A percentile compares a stretch with the other conserved stretches of the same genome.
These are phyloP conservation scores for Chaetoceros tenuissimus DNA, from an alignment of 108 stramenopile genomes.

Conservation along the genomic window DNA sequence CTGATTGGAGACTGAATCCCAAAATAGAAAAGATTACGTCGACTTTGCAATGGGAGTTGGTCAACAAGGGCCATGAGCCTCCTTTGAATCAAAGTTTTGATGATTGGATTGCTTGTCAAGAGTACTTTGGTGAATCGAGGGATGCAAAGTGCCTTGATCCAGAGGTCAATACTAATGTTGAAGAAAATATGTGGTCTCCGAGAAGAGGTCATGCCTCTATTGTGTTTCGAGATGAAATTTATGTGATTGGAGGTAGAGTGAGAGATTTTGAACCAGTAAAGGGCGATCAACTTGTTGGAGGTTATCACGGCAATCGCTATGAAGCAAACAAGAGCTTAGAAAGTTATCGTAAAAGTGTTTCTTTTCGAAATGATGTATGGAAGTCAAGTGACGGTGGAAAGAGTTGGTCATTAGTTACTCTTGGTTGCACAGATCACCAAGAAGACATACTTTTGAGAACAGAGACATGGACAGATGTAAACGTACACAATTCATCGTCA, in stretches of 20 bases:
- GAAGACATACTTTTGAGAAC: constrained; percentile 33
- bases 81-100: constrained; percentile 47
- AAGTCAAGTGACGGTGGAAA: constrained; percentile 42
- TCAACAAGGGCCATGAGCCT: constrained; percentile 24
- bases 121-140: constrained; percentile 24
- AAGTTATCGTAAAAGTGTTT: constrained; percentile 33
- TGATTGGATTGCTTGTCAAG: constrained; percentile 70
- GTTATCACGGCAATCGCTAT: constrained; percentile 29
- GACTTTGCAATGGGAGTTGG: constrained; percentile 26
- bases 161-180: constrained; percentile 17
- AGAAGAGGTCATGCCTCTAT: constrained; percentile 48
- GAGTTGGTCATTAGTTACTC: constrained; percentile 58
- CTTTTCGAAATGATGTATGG: constrained; percentile 77
- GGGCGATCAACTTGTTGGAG: constrained; percentile 37
- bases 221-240: constrained; percentile 33
- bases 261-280: constrained; percentile 44
- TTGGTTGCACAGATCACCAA: constrained; percentile 52
- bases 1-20: constrained; percentile 16
- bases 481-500: constrained; percentile 8
- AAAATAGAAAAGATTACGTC: constrained; percentile 23
- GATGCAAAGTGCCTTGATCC: constrained; percentile 17
- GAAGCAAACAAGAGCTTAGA: constrained; percentile 24
- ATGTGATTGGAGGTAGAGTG: constrained; percentile 69
- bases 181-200: constrained; percentile 74
- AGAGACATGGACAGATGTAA: constrained; percentile 29